Evolutionary conservation across 805 yeast genomes (phyloP), one percentile per base, ranked within the genome.

Genomic region (Monosporozyma solicola): DNA sequence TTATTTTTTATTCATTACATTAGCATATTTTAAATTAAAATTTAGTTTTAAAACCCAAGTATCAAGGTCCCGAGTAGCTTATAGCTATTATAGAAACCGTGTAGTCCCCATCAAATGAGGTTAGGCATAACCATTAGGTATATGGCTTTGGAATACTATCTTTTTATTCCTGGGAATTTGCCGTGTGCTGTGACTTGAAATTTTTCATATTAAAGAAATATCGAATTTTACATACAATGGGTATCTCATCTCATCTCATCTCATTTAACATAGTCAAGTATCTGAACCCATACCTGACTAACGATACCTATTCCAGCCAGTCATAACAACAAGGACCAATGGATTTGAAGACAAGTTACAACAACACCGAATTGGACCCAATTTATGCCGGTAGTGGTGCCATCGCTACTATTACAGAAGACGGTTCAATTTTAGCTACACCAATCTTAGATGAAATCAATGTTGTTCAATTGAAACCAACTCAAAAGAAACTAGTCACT

Each of bases 361-460:
- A 64, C 1, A 67, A 68, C 51, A 59, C 65, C n/a, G 65, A 69
- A 39, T 75, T 92, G 43, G 83, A 80, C 51, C 98, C 99, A 15
- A 83, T 91, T 60, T 94, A 88, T 66, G 80, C 72, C 2, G 69
- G 87, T 15, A 96, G 97, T 29, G 88, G 94, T 5, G 80, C 94
- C 2, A 74, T 84, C 31, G 94, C 89, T 2, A 74, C 88, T 0
- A 65, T 88, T 10, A 80, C 90, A 2, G 70, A 68, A 13, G 84
- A 82, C 59, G 88, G 84, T 7, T 61, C 73, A 3, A 61, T 85
- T 1, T 66, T 91, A 53, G 96, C 95, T 8, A 85, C 97, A 1
- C 85, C 96, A 1, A 77, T 85, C 20, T 74, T 84, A 33, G 96
- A 88, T 62, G 88, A 85, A 59, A 79, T 89, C 2, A 78, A 86